These are phyloP conservation scores for Zizania latifolia DNA, from an alignment of 176 grass and related monocot genomes.

Conservation along the genomic window DNA sequence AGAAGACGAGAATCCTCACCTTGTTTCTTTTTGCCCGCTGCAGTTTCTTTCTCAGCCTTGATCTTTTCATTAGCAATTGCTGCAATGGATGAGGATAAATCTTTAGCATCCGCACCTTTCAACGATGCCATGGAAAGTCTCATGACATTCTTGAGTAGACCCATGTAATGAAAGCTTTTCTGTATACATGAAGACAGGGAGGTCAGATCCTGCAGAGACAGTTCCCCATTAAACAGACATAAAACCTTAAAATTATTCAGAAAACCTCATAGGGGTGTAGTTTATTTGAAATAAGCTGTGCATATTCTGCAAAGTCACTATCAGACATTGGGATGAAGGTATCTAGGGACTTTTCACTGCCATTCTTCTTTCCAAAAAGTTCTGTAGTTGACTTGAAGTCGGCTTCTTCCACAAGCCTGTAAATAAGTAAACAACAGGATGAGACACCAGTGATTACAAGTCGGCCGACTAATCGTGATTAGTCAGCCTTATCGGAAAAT, in stretches of 20 bases:
- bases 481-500: too few species aligned
- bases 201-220: background rate
- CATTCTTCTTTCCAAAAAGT: slow-evolving; percentile 68
- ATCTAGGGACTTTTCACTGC: slow-evolving; percentile 57
- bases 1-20: slow-evolving; percentile 47
- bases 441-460: too few species aligned
- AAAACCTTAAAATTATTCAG: background rate
- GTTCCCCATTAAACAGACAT: background rate
- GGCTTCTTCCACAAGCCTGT: slow-evolving; percentile 79
- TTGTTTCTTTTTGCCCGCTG: slow-evolving; percentile 69
- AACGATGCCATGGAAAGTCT: slow-evolving; percentile 52
- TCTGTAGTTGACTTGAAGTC: slow-evolving; percentile 79
- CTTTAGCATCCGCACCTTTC: slow-evolving; percentile 82
- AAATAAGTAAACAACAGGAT: slow-evolving; percentile 18
- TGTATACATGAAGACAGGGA: slow-evolving; percentile 16
- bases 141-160: slow-evolving; percentile 68
- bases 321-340: slow-evolving; percentile 82
- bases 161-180: slow-evolving; percentile 92
- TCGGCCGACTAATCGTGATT: too few species aligned
- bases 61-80: slow-evolving; percentile 86
- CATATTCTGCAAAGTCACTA: slow-evolving; percentile 70
- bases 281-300: slow-evolving; percentile 68
- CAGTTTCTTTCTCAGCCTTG: slow-evolving; percentile 63
- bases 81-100: slow-evolving; percentile 69
- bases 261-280: slow-evolving; percentile 66